These are phyloP conservation scores for Theobroma cacao DNA, from an alignment of 345 rosid species.

Conservation along the genomic window DNA sequence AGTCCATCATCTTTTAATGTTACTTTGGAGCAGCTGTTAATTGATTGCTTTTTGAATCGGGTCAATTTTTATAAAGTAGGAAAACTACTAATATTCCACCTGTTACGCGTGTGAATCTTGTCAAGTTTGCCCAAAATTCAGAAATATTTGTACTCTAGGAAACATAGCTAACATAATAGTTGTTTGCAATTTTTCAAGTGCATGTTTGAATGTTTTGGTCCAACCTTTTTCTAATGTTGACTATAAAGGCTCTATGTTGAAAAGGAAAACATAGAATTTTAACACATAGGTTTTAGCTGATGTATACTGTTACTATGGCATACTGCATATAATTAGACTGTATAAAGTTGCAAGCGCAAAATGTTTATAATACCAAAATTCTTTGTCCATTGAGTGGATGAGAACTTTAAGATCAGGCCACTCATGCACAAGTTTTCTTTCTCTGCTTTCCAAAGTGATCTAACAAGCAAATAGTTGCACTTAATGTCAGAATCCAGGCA, in stretches of 20 bases:
- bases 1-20: slow-evolving; percentile 24
- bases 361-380: neutral
- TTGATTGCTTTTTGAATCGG: neutral
- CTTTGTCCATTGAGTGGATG: neutral
- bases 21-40: neutral
- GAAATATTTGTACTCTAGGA: neutral
- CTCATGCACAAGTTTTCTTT: neutral
- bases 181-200: neutral
- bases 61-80: neutral
- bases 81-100: neutral
- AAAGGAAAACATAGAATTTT: neutral
- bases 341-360: neutral
- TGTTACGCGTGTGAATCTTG: neutral
- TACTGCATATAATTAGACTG: neutral
- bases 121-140: neutral
- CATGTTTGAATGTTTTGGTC: neutral
- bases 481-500: neutral
- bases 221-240: neutral
- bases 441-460: neutral
- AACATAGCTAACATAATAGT: neutral
- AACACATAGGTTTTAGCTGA: neutral
- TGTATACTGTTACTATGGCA: neutral
- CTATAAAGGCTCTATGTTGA: neutral
- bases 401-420: neutral
- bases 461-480: neutral